Evolutionary conservation across 2,329 filamentous ascomycete genomes (phyloP).

Genomic region (Penicillium sp.): DNA sequence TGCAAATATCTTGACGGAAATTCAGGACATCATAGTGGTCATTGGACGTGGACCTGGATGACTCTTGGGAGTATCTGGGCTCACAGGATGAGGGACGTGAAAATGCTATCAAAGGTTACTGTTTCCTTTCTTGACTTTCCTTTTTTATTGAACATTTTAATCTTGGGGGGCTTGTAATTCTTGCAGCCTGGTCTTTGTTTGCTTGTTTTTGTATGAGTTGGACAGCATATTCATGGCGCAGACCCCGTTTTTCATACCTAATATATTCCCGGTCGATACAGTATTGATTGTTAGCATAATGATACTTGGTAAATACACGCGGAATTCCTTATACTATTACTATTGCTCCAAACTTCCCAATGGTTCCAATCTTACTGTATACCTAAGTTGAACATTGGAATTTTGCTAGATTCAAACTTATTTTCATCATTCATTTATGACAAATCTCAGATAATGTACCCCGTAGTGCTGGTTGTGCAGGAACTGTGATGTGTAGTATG

Average conservation of each 20-base stretch:
- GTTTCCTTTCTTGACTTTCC: slow-evolving; percentile 2
- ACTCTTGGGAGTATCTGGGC: not conserved
- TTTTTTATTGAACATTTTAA: slow-evolving; percentile 6
- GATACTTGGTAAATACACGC: slow-evolving; percentile 13
- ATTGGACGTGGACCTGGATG: not conserved
- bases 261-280: not conserved
- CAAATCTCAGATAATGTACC: too few species aligned
- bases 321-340: not conserved
- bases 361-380: not conserved
- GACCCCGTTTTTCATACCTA: not conserved
- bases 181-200: slow-evolving; percentile 2
- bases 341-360: not conserved
- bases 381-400: not conserved
- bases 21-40: not conserved
- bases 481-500: not conserved
- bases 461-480: not conserved
- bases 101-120: slow-evolving; percentile 15
- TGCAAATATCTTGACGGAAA: not conserved
- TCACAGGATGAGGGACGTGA: slow-evolving; percentile 18
- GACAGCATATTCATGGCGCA: slow-evolving; percentile 14
- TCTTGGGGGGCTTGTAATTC: slow-evolving; percentile 17
- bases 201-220: slow-evolving; percentile 9
- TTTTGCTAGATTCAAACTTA: not conserved
- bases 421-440: too few species aligned
- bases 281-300: slow-evolving; percentile 13